phyloP scores from a whole-genome alignment of 1,284 basidiomycete genomes.

The Xerocomus amazonicus region DNA sequence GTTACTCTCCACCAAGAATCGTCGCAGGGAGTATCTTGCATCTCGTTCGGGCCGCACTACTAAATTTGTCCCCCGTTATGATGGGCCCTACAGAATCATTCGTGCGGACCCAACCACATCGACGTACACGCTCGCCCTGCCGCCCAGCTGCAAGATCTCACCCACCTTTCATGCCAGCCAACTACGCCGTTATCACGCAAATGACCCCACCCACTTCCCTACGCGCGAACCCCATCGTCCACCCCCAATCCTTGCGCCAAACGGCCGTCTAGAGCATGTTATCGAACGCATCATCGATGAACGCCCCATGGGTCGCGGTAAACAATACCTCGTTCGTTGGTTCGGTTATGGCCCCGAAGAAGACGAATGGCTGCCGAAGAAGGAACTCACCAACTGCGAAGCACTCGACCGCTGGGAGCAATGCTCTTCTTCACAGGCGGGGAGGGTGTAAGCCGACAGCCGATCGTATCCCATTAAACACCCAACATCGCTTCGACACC shows the following conservation, averaged over 20 bases:
- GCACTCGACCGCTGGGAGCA: not conserved
- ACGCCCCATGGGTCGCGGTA: not conserved
- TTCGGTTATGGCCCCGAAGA: not conserved
- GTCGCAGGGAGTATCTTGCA: not conserved
- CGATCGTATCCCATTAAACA: too few relatives aligned
- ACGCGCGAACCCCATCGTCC: not conserved
- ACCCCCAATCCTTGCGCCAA: too few relatives aligned
- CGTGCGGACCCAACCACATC: not conserved
- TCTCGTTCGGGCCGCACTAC: not conserved
- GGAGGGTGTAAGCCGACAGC: constrained; percentile 1
- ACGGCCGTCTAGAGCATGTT: too few relatives aligned
- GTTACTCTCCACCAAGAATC: not conserved
- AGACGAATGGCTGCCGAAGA: not conserved
- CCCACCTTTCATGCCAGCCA: not conserved
- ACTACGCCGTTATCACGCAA: not conserved
- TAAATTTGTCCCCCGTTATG: not conserved
- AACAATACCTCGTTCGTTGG: not conserved
- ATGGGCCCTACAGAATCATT: not conserved
- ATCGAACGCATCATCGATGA: too few relatives aligned
- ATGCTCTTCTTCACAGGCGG: not conserved
- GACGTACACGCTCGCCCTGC: not conserved
- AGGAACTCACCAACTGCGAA: not conserved
- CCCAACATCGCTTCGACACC: too few relatives aligned
- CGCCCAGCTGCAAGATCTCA: not conserved
- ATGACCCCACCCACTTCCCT: not conserved